Base-by-base conservation (phyloP, 352 stramenopile species). In the Phytophthora sp. region DNA sequence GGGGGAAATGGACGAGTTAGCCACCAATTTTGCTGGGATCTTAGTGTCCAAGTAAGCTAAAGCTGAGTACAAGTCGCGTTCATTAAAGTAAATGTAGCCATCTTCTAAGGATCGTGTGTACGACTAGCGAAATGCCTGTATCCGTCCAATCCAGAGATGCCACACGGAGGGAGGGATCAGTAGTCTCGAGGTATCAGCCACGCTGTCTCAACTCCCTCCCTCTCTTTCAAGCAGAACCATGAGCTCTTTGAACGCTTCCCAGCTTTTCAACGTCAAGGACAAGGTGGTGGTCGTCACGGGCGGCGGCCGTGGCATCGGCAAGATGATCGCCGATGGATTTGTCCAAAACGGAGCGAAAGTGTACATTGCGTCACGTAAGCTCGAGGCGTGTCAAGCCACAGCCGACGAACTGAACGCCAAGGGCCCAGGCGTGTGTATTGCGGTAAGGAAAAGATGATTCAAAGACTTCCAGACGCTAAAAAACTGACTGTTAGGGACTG, bases 281-380 rank as follows among this genome's bases (percentile, higher is more conserved):
- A 91, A 91, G 59, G 69, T 90, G 33, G 92, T 98, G 23, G 60
- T 99, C 7, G 84, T 99, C 58, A 99, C 95, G 18, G 96, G 96
- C 54, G 95, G 96, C 39, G 94, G 88, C 30, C 81, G 91, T 36
- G 96, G 96, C 33, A 98, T 99, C 71, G 96, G 96, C 50, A 86
- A 90, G 56, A 98, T 99, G 95, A 98, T 99, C 63, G 93, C 95
- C 47, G 89, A 96, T 62, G 92, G 91, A 13, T 98, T 98, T 73
- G 84, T 94, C 20, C 69, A 83, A 42, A 97, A 97, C 57, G 89
- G 91, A 57, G 93, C 93, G 49, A 98, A 92, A 63, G 96, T 99
- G 6, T 93, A 98, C 58, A 90, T 99, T 39, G 95, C 89, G 1
- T 97, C 85, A 45, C 91, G 94, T 18, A 88, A 88, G 58, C 69